These are phyloP conservation scores for Ramaria rubella DNA, from an alignment of 768 basidiomycete genomes.

Conservation along the genomic window DNA sequence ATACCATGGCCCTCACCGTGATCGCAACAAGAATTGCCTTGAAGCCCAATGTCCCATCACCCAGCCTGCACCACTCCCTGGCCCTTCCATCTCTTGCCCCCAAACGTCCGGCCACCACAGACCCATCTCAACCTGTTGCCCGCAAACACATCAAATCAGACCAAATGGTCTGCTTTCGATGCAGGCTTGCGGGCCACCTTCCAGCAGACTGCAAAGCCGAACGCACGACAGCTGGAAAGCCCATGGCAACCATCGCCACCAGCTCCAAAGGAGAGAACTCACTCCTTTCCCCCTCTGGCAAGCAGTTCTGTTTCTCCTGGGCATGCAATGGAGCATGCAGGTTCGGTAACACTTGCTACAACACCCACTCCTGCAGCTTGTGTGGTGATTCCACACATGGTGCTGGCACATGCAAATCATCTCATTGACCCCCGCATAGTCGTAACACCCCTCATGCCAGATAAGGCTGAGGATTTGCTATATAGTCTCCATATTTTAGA, in stretches of 20 bases:
- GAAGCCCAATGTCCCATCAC: neutral
- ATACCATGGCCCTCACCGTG: neutral
- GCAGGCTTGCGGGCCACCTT: too few relatives aligned
- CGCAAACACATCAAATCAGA: neutral
- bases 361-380: slow-evolving; percentile 28
- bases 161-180: slow-evolving; percentile 13
- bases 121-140: too few relatives aligned
- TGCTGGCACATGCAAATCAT: slow-evolving; percentile 21
- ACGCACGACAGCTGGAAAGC: too few relatives aligned
- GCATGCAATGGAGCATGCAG: slow-evolving; percentile 17
- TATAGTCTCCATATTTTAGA: slow-evolving; percentile 12
- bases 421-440: slow-evolving; percentile 27
- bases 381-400: slow-evolving; percentile 22
- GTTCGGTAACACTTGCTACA: slow-evolving; percentile 16
- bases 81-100: neutral
- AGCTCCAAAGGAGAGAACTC: slow-evolving; percentile 22
- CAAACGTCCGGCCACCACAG: neutral
- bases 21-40: neutral
- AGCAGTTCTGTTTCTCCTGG: too few relatives aligned
- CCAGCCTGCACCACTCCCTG: neutral
- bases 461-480: slow-evolving; percentile 14
- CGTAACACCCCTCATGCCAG: slow-evolving; percentile 25
- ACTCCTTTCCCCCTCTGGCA: slow-evolving; percentile 17
- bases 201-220: too few relatives aligned
- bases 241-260: too few relatives aligned